Percentiles rank a stretch among this genome's conserved stretches.
Evolutionary conservation across 2,329 filamentous ascomycete species (phyloP).

Genomic region (Chalaropsis thielavioides): DNA sequence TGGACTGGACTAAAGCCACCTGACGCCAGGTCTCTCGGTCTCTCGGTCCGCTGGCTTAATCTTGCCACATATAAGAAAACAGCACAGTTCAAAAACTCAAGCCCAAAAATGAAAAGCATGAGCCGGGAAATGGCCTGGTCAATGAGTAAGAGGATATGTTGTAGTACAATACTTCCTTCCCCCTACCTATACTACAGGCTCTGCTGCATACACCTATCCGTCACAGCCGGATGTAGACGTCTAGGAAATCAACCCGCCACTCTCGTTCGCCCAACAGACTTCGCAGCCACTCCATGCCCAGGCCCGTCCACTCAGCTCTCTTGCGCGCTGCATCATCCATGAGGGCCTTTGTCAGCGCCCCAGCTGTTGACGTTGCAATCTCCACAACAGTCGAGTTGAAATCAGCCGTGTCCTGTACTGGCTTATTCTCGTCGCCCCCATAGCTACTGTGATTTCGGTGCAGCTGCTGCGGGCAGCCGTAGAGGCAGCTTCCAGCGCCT

Average conservation of each 20-base stretch:
- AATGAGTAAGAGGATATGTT: neutral
- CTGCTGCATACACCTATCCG: neutral
- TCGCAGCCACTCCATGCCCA: slow-evolving; percentile 75
- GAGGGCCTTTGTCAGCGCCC: slow-evolving; percentile 50
- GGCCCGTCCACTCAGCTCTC: slow-evolving; percentile 54
- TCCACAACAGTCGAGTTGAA: slow-evolving; percentile 38
- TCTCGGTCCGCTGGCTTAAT: neutral
- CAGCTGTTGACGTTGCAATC: slow-evolving; percentile 54
- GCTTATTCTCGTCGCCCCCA: slow-evolving; percentile 12
- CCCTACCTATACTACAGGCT: neutral
- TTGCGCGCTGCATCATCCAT: slow-evolving; percentile 44
- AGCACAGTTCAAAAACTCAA: neutral
- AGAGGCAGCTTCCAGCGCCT: slow-evolving; percentile 13
- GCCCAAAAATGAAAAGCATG: neutral
- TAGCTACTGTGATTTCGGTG: slow-evolving; percentile 19
- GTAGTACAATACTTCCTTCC: neutral
- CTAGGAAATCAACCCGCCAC: slow-evolving; percentile 83
- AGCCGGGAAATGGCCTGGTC: neutral
- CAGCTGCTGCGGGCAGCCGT: slow-evolving; percentile 8
- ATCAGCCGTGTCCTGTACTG: slow-evolving; percentile 22
- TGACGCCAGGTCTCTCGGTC: neutral
- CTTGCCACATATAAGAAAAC: neutral
- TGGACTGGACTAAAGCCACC: no score
- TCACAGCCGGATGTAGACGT: slow-evolving; percentile 67
- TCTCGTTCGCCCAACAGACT: slow-evolving; percentile 69